Conservation (phyloP, 352 stramenopile genomes). For the Phytopythium kandeliae region DNA sequence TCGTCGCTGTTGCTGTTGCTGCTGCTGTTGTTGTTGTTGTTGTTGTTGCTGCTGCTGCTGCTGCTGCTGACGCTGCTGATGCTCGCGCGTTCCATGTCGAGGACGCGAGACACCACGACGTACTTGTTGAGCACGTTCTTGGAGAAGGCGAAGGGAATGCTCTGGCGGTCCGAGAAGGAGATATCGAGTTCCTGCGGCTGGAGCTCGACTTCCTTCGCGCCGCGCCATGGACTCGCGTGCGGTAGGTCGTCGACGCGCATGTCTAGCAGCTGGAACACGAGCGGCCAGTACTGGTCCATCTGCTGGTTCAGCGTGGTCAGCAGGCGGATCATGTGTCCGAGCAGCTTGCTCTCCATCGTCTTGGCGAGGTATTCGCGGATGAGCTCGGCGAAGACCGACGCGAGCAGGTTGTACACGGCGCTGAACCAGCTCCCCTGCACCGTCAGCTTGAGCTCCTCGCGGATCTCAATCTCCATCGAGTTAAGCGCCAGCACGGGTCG, state of each 20-base stretch:
- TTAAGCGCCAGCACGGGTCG: conserved; percentile 71
- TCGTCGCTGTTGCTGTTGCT: too few species aligned
- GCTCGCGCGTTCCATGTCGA: conserved; percentile 24
- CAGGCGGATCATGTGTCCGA: conserved; percentile 80
- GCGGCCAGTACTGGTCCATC: conserved; percentile 83
- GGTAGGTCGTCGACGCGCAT: conserved; percentile 77
- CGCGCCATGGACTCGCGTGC: conserved; percentile 68
- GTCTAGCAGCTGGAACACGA: conserved; percentile 77
- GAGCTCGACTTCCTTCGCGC: conserved; percentile 67
- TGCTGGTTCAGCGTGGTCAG: conserved; percentile 78
- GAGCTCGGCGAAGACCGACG: conserved; percentile 62
- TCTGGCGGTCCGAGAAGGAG: conserved; percentile 35
- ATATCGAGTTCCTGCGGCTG: conserved; percentile 65
- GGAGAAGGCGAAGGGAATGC: conserved; percentile 59
- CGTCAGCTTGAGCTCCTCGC: conserved; percentile 73
- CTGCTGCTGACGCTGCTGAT: conserved; percentile 5
- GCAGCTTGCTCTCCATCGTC: conserved; percentile 78
- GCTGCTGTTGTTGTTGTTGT: too few species aligned
- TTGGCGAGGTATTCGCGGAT: conserved; percentile 83
- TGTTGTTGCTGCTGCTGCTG: too few species aligned
- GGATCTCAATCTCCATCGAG: conserved; percentile 82
- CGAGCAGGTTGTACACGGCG: conserved; percentile 78
- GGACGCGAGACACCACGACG: conserved; percentile 48
- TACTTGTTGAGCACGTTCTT: conserved; percentile 71
- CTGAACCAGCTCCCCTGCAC: conserved; percentile 86